Conservation (phyloP, 352 stramenopile genomes). For the Elongisporangium senticosum region DNA sequence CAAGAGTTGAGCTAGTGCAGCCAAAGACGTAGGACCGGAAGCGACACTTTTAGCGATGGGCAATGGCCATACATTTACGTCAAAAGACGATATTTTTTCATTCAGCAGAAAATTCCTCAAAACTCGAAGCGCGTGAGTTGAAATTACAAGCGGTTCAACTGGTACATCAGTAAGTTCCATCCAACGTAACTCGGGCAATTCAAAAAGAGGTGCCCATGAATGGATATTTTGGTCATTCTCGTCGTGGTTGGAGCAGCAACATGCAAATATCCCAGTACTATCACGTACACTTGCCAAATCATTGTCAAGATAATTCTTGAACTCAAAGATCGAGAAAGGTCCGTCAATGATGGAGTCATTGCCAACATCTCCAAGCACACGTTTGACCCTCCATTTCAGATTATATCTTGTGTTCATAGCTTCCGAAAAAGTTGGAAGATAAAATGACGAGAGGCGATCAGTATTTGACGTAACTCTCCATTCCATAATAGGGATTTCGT, state of each 20-base stretch:
- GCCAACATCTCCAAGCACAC: slow-evolving; percentile 13
- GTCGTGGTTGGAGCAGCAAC: slow-evolving; percentile 56
- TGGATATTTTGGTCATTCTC: slow-evolving; percentile 30
- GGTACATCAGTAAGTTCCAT: slow-evolving; percentile 69
- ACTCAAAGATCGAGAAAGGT: slow-evolving; percentile 43
- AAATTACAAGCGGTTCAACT: slow-evolving; percentile 36
- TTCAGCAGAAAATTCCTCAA: slow-evolving; percentile 61
- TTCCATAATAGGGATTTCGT: slow-evolving; percentile 68
- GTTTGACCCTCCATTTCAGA: slow-evolving; percentile 60
- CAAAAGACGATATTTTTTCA: slow-evolving; percentile 23
- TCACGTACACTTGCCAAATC: slow-evolving; percentile 24
- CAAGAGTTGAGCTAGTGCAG: slow-evolving; percentile 59
- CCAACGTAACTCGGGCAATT: slow-evolving; percentile 74
- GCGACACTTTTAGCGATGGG: slow-evolving; percentile 52
- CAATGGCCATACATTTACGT: slow-evolving; percentile 44
- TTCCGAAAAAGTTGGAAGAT: not conserved
- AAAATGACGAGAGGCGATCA: not conserved
- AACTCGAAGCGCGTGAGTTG: slow-evolving; percentile 43
- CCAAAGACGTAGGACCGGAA: slow-evolving; percentile 34
- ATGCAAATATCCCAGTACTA: slow-evolving; percentile 43
- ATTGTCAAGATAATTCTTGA: slow-evolving; percentile 54
- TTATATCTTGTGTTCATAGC: slow-evolving; percentile 42
- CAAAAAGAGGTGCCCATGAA: slow-evolving; percentile 50
- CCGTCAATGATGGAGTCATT: slow-evolving; percentile 20
- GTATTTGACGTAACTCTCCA: slow-evolving; percentile 1